Conservation (phyloP, 2,329 filamentous ascomycete genomes). For the Ophiobolus disseminans region DNA sequence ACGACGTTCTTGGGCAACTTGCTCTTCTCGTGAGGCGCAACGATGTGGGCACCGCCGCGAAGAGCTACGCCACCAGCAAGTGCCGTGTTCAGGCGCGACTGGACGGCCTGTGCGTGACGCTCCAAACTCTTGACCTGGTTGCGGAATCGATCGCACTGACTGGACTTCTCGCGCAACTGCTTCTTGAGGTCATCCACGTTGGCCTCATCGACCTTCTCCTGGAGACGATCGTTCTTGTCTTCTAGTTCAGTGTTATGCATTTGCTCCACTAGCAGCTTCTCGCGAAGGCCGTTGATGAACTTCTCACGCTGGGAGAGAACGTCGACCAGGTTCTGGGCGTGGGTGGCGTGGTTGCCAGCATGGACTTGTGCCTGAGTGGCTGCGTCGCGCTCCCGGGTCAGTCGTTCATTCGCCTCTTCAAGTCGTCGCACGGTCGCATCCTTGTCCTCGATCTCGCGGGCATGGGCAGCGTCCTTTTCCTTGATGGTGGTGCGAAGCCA, state of each 20-base stretch:
- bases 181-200: constrained; percentile 11
- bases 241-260: constrained; percentile 15
- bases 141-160: constrained; percentile 25
- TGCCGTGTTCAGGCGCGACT: constrained; percentile 17
- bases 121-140: constrained; percentile 18
- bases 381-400: constrained; percentile 8
- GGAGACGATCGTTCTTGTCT: constrained; percentile 16
- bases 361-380: not conserved
- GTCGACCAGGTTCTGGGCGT: constrained; percentile 12
- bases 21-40: constrained; percentile 19
- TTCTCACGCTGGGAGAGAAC: constrained; percentile 17
- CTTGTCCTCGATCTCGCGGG: not conserved
- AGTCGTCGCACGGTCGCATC: not conserved
- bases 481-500: constrained; percentile 8
- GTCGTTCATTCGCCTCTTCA: not conserved
- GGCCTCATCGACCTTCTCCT: constrained; percentile 7
- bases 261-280: constrained; percentile 17
- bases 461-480: not conserved
- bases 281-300: constrained; percentile 12
- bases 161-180: constrained; percentile 29
- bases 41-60: constrained; percentile 35
- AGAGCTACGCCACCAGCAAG: constrained; percentile 20
- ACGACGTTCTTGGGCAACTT: constrained; percentile 31
- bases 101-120: constrained; percentile 8
- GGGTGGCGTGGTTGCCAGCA: not conserved